These are phyloP conservation scores for Brassica rapa DNA, from an alignment of 345 rosid species.

Conservation along the genomic window DNA sequence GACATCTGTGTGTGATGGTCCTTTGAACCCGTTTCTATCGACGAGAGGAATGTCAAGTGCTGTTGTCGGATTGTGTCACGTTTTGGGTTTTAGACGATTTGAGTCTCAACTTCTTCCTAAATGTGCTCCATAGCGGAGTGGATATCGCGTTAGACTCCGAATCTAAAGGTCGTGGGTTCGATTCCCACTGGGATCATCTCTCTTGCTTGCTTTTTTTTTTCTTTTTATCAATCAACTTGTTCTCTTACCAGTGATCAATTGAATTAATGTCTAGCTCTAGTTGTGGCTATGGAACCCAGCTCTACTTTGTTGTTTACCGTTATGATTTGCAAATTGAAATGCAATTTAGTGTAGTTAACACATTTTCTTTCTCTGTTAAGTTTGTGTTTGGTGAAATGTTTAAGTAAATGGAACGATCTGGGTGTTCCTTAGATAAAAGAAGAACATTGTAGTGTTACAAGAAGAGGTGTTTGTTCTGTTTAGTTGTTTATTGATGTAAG, in stretches of 20 bases:
- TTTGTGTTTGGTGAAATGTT: background rate
- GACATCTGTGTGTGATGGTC: background rate
- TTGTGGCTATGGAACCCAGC: background rate
- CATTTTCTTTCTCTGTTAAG: constrained; percentile 2
- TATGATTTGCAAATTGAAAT: constrained; percentile 5
- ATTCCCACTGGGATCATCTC: constrained; percentile 92
- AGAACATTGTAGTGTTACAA: too few relatives aligned
- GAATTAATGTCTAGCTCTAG: constrained; percentile 10
- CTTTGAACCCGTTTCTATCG: constrained; percentile 29
- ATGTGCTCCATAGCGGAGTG: constrained; percentile 96
- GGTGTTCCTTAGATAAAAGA: too few relatives aligned
- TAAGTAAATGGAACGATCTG: too few relatives aligned
- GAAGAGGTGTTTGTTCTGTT: too few relatives aligned
- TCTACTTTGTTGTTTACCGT: background rate
- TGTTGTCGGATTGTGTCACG: constrained; percentile 37
- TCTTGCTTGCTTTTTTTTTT: background rate
- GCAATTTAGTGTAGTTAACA: background rate
- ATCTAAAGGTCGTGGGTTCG: constrained; percentile 99
- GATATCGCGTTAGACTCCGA: constrained; percentile 96
- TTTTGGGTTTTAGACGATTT: constrained; percentile 6
- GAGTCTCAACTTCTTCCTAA: constrained; percentile 11
- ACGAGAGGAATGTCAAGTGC: constrained; percentile 19
- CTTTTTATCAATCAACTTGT: background rate
- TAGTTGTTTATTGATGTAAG: background rate
- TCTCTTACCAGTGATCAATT: background rate